Evolutionary conservation across 208 protist species (phyloP).

Genomic region (Tetramitus jugosus): DNA sequence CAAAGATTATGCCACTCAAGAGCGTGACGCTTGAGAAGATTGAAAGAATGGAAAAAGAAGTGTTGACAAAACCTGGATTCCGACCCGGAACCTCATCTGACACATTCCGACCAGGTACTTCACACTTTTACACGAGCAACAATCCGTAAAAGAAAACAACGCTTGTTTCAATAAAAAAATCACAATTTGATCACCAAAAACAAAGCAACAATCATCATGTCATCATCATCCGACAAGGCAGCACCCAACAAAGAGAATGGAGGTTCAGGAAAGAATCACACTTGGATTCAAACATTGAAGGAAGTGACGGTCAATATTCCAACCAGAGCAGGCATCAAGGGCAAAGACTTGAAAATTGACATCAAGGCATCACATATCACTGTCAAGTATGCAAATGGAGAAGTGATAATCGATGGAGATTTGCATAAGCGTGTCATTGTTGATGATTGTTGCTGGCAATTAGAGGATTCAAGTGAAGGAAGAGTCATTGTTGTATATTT

Average conservation of each 20-base stretch:
- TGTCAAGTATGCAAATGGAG: neutral
- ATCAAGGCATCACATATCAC: conserved; percentile 9
- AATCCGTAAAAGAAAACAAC: no score
- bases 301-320: conserved; percentile 24
- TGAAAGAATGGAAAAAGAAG: conserved; percentile 63
- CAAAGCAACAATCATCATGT: neutral
- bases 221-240: neutral
- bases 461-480: conserved; percentile 81
- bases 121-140: no score
- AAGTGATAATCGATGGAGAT: conserved; percentile 26
- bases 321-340: conserved; percentile 17
- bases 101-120: no score
- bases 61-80: no score
- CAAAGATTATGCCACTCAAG: conserved; percentile 90
- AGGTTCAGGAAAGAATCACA: conserved; percentile 8
- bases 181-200: no score
- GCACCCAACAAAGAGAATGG: neutral
- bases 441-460: conserved; percentile 78
- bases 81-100: no score
- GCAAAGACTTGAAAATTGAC: conserved; percentile 19
- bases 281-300: conserved; percentile 24
- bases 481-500: conserved; percentile 66
- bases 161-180: no score
- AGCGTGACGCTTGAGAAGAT: conserved; percentile 81
- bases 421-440: conserved; percentile 22